Evolutionary conservation across 257 asterid species (phyloP).

Genomic region (Anisodus acutangulus): DNA sequence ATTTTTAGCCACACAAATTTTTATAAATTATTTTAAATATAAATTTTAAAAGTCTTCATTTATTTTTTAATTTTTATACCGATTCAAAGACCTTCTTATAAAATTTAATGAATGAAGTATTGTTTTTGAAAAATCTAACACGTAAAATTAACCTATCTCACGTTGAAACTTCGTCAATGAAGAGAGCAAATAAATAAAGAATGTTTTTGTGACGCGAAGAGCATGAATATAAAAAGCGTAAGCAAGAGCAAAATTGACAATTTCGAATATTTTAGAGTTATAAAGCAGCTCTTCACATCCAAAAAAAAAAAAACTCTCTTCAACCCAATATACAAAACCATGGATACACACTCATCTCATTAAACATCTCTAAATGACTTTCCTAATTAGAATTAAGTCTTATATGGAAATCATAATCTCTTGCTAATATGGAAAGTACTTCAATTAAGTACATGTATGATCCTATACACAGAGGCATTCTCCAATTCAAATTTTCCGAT

Average conservation of each 20-base stretch:
- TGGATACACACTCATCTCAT: conserved; percentile 1
- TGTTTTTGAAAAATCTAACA: no score
- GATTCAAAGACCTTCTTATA: no score
- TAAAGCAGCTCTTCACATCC: background rate
- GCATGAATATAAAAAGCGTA: background rate
- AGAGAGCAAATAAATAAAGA: background rate
- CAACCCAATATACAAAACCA: background rate
- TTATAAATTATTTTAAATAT: no score
- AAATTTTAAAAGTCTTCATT: no score
- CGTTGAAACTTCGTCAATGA: no score
- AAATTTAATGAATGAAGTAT: no score
- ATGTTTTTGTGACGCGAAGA: background rate
- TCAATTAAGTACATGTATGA: conserved; percentile 29
- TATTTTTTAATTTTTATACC: no score
- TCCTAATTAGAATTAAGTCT: conserved; percentile 26
- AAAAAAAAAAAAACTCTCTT: background rate
- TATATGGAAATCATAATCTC: conserved; percentile 29
- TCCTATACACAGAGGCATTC: conserved; percentile 26
- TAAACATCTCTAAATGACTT: background rate
- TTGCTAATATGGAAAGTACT: conserved; percentile 43
- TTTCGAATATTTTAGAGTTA: background rate
- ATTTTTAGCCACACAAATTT: no score
- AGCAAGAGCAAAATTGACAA: background rate
- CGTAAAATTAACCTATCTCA: no score
- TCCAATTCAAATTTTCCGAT: conserved; percentile 19